A percentile compares a stretch with the other conserved stretches of the same genome.
These are phyloP conservation scores for Nadsonia starkeyi-henricii DNA, from an alignment of 1,139 yeast genomes.

Conservation along the genomic window DNA sequence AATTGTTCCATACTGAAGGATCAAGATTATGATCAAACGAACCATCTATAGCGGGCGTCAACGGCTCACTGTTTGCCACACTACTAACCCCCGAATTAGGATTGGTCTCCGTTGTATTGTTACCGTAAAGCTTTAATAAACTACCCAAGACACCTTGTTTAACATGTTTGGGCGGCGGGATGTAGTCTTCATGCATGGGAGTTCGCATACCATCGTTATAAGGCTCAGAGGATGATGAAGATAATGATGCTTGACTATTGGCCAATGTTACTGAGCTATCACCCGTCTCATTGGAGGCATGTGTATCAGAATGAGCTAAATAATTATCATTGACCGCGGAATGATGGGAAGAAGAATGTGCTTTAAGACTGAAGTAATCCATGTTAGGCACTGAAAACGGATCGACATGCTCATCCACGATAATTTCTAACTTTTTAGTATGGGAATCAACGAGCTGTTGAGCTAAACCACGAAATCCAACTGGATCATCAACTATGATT, in stretches of 20 bases:
- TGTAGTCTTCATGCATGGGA: constrained; percentile 30
- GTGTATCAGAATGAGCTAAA: neutral
- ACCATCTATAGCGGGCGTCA: neutral
- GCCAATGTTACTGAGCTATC: neutral
- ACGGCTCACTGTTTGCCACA: neutral
- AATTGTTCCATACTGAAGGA: too few relatives aligned
- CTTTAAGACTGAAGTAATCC: constrained; percentile 3
- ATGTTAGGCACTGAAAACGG: constrained; percentile 7
- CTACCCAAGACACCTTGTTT: constrained; percentile 78
- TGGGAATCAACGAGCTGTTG: constrained; percentile 12
- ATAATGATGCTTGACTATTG: neutral
- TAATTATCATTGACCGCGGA: neutral
- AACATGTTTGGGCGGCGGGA: constrained; percentile 61
- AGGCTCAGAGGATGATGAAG: neutral
- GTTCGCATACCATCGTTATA: constrained; percentile 11
- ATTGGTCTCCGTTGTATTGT: constrained; percentile 14
- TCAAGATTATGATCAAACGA: too few relatives aligned
- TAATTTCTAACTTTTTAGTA: constrained; percentile 9
- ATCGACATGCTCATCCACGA: constrained; percentile 6
- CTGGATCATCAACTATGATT: constrained; percentile 1
- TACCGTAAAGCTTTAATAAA: constrained; percentile 50
- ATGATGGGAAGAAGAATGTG: constrained; percentile 1
- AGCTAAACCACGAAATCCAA: constrained; percentile 2
- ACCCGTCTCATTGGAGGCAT: neutral
- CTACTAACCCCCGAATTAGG: neutral